These are phyloP conservation scores for Gastrolobium bilobum DNA, from an alignment of 306 rosid genomes.

Conservation along the genomic window DNA sequence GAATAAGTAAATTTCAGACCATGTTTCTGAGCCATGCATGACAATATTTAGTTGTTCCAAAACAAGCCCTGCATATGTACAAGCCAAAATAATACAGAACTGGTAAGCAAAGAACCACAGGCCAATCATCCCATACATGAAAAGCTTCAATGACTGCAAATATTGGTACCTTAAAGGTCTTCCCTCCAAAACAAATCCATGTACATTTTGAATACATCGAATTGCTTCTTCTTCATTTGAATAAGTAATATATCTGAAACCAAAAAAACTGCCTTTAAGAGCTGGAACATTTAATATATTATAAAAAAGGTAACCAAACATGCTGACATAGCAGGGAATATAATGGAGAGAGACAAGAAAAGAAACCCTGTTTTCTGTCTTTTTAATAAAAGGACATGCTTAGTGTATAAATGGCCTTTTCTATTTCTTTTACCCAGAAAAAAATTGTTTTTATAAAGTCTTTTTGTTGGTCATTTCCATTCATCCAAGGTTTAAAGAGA, in stretches of 20 bases:
- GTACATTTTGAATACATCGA: constrained; percentile 99
- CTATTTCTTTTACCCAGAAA: background rate
- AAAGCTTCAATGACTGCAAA: constrained; percentile 33
- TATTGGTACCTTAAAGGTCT: constrained; percentile 77
- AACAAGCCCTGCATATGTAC: constrained; percentile 83
- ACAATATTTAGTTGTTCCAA: constrained; percentile 97
- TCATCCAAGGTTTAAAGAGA: constrained; percentile 25
- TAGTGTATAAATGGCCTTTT: background rate
- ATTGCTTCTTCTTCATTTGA: constrained; percentile 96
- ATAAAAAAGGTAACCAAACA: background rate
- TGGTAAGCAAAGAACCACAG: constrained; percentile 21
- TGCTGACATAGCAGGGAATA: background rate
- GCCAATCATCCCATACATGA: constrained; percentile 18
- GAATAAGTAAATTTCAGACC: constrained; percentile 63
- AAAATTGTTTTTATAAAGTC: background rate
- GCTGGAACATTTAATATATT: constrained; percentile 13
- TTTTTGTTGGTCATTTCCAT: constrained; percentile 14
- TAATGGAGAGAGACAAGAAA: constrained; percentile 3
- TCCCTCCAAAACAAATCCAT: constrained; percentile 95
- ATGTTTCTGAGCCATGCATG: constrained; percentile 97
- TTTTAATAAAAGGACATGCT: background rate
- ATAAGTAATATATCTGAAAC: constrained; percentile 94
- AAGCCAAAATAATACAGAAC: constrained; percentile 26
- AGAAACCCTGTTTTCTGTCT: background rate
- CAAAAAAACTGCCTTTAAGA: constrained; percentile 29